Percentiles rank a stretch among this genome's conserved stretches.
phyloP scores from a whole-genome alignment of 2,329 filamentous ascomycete genomes.

The Botryotinia calthae region DNA sequence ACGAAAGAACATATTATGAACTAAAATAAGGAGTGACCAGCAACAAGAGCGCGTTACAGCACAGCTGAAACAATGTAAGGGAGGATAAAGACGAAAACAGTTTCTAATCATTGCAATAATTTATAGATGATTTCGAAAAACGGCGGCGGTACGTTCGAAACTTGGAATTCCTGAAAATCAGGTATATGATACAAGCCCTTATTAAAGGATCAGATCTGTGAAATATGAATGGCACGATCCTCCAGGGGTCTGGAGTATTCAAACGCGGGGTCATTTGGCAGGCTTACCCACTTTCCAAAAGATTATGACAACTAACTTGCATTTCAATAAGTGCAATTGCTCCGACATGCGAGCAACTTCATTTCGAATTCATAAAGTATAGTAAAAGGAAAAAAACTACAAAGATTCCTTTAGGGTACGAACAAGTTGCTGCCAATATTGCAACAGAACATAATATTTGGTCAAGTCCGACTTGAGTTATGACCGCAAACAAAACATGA shows the following conservation, averaged over 20 bases:
- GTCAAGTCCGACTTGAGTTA: background rate
- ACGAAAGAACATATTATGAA: background rate
- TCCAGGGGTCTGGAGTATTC: background rate
- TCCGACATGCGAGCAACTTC: background rate
- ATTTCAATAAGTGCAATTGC: background rate
- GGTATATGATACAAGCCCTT: background rate
- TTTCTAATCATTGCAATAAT: background rate
- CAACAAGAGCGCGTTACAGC: background rate
- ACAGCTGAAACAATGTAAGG: slow-evolving; percentile 2
- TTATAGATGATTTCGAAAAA: background rate
- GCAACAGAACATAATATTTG: background rate
- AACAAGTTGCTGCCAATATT: background rate
- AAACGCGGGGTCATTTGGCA: slow-evolving; percentile 15
- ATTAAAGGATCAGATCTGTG: background rate
- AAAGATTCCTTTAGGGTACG: background rate
- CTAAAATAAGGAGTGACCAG: background rate
- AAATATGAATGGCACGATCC: background rate
- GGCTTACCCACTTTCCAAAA: background rate
- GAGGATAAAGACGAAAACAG: background rate
- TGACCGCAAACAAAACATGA: background rate
- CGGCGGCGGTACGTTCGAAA: background rate
- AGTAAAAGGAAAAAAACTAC: background rate
- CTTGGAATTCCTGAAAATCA: background rate
- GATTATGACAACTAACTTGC: background rate
- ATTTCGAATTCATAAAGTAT: background rate